Percentiles rank a stretch among this genome's conserved stretches.
Conservation (phyloP, 106 monocot genomes). For the Platanthera guangdongensis region DNA sequence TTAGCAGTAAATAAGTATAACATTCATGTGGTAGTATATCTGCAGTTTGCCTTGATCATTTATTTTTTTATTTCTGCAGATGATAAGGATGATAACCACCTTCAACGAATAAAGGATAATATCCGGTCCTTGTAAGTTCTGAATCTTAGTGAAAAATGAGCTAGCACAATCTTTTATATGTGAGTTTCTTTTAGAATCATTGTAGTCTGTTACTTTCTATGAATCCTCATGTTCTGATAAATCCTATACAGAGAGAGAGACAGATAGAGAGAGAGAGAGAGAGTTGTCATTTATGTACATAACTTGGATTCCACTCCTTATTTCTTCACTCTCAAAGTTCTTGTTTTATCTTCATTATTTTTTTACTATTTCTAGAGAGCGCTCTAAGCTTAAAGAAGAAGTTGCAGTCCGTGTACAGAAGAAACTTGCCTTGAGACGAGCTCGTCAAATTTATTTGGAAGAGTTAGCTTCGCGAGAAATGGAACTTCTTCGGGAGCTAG, state of each 20-base stretch:
- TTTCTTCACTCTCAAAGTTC: neutral
- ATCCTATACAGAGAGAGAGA: neutral
- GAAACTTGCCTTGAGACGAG: constrained; percentile 53
- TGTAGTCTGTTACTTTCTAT: neutral
- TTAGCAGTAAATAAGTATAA: too few relatives aligned
- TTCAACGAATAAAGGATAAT: constrained; percentile 67
- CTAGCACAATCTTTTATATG: neutral
- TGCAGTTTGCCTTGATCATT: constrained; percentile 5
- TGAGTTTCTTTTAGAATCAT: neutral
- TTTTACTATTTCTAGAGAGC: constrained; percentile 52
- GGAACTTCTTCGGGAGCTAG: constrained; percentile 87
- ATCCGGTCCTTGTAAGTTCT: constrained; percentile 69
- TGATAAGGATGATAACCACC: constrained; percentile 43
- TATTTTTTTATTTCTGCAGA: constrained; percentile 19
- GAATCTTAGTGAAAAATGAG: constrained; percentile 4
- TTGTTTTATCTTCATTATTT: neutral
- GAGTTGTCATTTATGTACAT: neutral
- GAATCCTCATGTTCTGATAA: neutral
- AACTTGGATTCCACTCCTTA: neutral
- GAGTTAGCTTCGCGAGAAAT: constrained; percentile 64
- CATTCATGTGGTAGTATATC: constrained; percentile 4
- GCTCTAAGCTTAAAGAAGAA: constrained; percentile 80
- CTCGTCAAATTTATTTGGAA: constrained; percentile 70
- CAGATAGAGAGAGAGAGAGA: too few relatives aligned
- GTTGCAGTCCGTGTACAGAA: constrained; percentile 63